Base-by-base conservation (phyloP, 225 moss, liverwort and hornwort species). In the Sphagnum tenellum region DNA sequence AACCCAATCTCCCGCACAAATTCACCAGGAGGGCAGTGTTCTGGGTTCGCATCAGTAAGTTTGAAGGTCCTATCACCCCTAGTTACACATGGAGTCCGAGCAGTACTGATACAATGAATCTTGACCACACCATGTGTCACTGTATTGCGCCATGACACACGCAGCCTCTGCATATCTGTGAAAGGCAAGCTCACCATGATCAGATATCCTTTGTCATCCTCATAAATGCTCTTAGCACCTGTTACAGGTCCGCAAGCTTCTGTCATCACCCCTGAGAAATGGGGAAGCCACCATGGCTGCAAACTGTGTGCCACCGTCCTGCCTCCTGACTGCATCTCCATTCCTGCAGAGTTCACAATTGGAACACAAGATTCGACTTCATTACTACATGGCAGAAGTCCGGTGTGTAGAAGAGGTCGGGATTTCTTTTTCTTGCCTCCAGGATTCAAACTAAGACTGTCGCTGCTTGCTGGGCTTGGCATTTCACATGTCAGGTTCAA, bases 241-340 rank as follows among this genome's bases (percentile, higher is more conserved):
- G 89, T 90, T 3, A 90, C 89, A 70, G 89, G 89, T 10, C 89
- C 89, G 73, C 84, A 90, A 50, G 87, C 87, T 74, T 87, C 84
- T 9, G 78, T 85, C 89, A 90, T 90, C 69, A 87, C 87, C 63
- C 89, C 89, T 7, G 82, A 80, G 63, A 90, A 90, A 63, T 69
- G 85, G 44, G 87, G 74, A 12, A 87, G 84, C 89, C 89, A 90
- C 76, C 76, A 87, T 10, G 87, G 80, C 46, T 79, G 87, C 2
- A 29, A 29, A 29, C 29, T 29, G 29, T 29, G 29, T 29, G 29
- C 29, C 29, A 29, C 29, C 29, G 29, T 29, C 29, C 0, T 29
- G 29, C 79, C 73, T 50, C 80, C 80, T 5, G 78, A 13, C 51
- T 82, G 89, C 60, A 82, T 85, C 58, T 90, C 89, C 60, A 74